phyloP scores from a whole-genome alignment of 2,329 filamentous ascomycete species.

The Chalara sp. region DNA sequence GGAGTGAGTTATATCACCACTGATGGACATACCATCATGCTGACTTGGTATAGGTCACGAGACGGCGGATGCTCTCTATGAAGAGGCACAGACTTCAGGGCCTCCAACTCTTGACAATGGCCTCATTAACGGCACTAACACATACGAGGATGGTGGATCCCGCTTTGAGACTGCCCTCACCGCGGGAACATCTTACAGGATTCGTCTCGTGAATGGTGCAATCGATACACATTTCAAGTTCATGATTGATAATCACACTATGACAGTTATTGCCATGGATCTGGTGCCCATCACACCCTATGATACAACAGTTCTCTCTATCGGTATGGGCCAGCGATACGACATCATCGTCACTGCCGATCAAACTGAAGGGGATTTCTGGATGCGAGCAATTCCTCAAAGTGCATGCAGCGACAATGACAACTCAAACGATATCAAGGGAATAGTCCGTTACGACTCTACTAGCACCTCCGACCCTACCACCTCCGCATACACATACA shows the following conservation, averaged over 20 bases:
- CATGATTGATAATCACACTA: constrained; percentile 46
- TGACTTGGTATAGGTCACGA: constrained; percentile 6
- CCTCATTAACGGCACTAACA: constrained; percentile 19
- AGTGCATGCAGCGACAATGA: constrained; percentile 51
- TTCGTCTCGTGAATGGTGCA: constrained; percentile 39
- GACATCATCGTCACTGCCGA: constrained; percentile 39
- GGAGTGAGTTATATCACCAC: neutral
- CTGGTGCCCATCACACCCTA: constrained; percentile 53
- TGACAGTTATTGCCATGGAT: constrained; percentile 53
- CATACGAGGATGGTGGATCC: constrained; percentile 12
- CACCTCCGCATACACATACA: neutral
- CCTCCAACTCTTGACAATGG: constrained; percentile 11
- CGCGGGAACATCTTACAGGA: constrained; percentile 33
- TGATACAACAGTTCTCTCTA: constrained; percentile 40
- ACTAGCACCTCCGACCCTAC: constrained; percentile 27
- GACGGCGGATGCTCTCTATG: constrained; percentile 16
- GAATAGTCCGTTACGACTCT: constrained; percentile 43
- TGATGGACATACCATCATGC: too few species aligned
- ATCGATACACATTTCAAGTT: constrained; percentile 40
- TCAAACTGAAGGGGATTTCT: constrained; percentile 41
- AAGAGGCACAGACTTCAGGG: neutral
- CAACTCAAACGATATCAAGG: constrained; percentile 41
- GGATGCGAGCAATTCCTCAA: constrained; percentile 50
- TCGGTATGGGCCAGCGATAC: constrained; percentile 48
- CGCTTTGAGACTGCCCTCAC: constrained; percentile 25